phyloP scores from a whole-genome alignment of 352 stramenopile species.

The Phytophthora vignae region DNA sequence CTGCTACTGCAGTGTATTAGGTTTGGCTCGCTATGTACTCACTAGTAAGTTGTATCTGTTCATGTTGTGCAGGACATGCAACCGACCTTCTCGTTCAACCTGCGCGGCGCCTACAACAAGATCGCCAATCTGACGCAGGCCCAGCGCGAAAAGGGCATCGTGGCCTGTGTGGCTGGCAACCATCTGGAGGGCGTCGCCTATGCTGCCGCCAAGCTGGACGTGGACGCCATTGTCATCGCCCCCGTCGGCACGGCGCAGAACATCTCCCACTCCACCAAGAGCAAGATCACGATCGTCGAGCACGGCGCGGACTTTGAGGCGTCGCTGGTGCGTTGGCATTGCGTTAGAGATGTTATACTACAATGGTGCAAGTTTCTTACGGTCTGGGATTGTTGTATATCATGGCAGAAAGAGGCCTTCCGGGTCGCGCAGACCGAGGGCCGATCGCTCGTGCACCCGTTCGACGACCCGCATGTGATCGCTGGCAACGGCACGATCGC shows the following conservation, averaged over 20 bases:
- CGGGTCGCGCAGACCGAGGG: constrained; percentile 92
- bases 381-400: constrained; percentile 2
- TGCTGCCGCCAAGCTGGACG: constrained; percentile 92
- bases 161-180: constrained; percentile 92
- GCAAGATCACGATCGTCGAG: constrained; percentile 93
- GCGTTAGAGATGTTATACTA: not conserved
- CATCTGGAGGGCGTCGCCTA: constrained; percentile 98
- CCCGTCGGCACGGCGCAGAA: constrained; percentile 95
- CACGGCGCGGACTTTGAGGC: constrained; percentile 98
- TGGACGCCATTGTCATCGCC: constrained; percentile 97
- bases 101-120: constrained; percentile 99
- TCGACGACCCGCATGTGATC: constrained; percentile 98
- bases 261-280: constrained; percentile 66
- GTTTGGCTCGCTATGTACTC: too few species aligned
- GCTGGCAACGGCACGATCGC: constrained; percentile 97
- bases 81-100: constrained; percentile 98
- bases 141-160: constrained; percentile 83
- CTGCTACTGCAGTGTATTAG: too few species aligned
- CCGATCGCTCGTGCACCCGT: constrained; percentile 96
- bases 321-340: constrained; percentile 62
- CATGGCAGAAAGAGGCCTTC: constrained; percentile 87
- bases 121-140: constrained; percentile 93
- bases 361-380: not conserved
- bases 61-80: constrained; percentile 89
- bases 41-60: too few species aligned